Evolutionary conservation across 2,329 filamentous ascomycete species (phyloP), one percentile per base, ranked within the genome.

Genomic region (Teratosphaeria zuluensis): DNA sequence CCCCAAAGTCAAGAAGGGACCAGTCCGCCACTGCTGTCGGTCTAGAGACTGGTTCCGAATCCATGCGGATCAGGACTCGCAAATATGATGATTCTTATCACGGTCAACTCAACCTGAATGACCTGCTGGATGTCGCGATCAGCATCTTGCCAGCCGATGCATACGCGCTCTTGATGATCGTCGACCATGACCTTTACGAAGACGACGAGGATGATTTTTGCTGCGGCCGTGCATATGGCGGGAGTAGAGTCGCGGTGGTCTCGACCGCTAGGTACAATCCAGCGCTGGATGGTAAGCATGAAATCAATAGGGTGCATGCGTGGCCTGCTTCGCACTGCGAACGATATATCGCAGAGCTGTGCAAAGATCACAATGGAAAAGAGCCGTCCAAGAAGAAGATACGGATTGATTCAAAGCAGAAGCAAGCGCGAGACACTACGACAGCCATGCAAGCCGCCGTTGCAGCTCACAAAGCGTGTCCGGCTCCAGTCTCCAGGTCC

Each of bases 241-340:
- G 79, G 0, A 84, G 80, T 59, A 76, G 85, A 4, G 79, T 89
- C 1, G 78, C 80, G 0, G 79, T 88, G 0, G 81, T 89, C 0
- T 84, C 81, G 0, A 79, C 75, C 0, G 84, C 85, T 9, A 74
- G 86, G 30, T 88, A 89, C 62, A 75, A 83, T 53, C 85, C 85
- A 0, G 31, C 31, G 0, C 66, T 80, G 1, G 76, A 81, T 62
- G 48, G 53, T 0, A 58, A 62, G 0, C 71, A 84, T 24, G 77
- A 78, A 16, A 65, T 73, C 1, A 75, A 83, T 46, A 64, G 71
- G 16, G 65, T 68, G 1, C 85, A 89, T 69, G 78, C 79, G 61
- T 89, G 85, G 86, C 85, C 85, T 0, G 76, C 79, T 3, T 82
- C 80, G 5, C 86, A 88, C 68, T 88, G 85, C 64, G 73, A 71